These are phyloP conservation scores for Phytophthora pseudosyringae DNA, from an alignment of 352 stramenopile species.

Conservation along the genomic window DNA sequence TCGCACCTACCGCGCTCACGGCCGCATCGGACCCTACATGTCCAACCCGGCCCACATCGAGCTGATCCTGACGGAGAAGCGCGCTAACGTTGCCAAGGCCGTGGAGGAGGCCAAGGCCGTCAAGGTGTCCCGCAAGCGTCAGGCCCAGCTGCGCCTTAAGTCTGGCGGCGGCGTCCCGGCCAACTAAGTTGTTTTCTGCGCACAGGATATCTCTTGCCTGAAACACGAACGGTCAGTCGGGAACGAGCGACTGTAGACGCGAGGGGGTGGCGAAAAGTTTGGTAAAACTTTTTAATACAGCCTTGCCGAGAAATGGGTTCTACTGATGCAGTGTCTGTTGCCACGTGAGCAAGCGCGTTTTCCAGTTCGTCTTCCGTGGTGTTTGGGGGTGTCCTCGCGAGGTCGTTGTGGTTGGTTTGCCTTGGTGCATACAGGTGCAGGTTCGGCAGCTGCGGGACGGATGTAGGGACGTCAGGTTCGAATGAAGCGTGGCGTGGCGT, in stretches of 20 bases:
- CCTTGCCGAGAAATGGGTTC: constrained; percentile 82
- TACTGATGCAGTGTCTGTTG: constrained; percentile 55
- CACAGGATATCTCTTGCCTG: constrained; percentile 34
- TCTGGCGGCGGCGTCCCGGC: constrained; percentile 84
- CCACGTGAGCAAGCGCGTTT: constrained; percentile 39
- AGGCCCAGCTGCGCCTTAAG: constrained; percentile 90
- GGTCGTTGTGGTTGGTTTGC: constrained; percentile 31
- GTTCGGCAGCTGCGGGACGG: background rate
- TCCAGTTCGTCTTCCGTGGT: constrained; percentile 27
- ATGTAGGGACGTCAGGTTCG: background rate
- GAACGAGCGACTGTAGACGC: constrained; percentile 54
- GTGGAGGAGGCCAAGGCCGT: constrained; percentile 88
- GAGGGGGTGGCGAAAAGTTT: constrained; percentile 47
- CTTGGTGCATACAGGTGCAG: constrained; percentile 36
- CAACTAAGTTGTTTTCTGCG: constrained; percentile 65
- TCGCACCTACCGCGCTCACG: constrained; percentile 98
- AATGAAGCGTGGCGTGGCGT: background rate
- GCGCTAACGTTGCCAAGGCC: constrained; percentile 93
- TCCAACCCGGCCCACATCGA: constrained; percentile 99
- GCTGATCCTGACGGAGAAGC: constrained; percentile 98
- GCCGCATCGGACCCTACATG: constrained; percentile 98
- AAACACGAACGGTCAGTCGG: constrained; percentile 39
- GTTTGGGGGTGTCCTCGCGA: constrained; percentile 2
- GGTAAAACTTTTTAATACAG: constrained; percentile 81
- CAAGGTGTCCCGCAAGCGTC: constrained; percentile 90